Conservation (phyloP, 352 stramenopile genomes). For the Achlya hypogyna region DNA sequence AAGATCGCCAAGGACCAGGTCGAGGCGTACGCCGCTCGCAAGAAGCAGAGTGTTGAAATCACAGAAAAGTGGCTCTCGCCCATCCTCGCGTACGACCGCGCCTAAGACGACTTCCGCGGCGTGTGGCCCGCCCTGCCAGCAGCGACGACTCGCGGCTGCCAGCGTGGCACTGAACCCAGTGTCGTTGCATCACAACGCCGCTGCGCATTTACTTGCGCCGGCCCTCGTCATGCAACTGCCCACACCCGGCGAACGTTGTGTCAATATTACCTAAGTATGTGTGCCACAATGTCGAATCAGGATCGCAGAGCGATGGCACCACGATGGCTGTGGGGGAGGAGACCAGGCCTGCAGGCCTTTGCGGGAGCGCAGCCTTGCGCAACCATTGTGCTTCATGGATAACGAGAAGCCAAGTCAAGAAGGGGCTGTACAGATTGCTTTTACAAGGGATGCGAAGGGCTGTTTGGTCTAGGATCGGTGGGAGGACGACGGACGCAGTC, state of each 20-base stretch:
- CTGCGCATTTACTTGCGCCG: background rate
- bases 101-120: background rate
- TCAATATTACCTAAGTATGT: no score
- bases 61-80: constrained; percentile 93
- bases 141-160: background rate
- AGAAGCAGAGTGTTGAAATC: constrained; percentile 81
- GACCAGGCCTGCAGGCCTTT: no score
- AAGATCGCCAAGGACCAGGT: constrained; percentile 97
- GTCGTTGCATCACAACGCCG: background rate
- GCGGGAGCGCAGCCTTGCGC: no score
- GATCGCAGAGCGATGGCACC: no score
- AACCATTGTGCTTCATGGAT: no score
- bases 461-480: background rate
- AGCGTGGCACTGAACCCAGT: background rate
- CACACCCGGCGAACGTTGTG: background rate
- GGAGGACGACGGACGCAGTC: background rate
- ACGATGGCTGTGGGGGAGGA: no score
- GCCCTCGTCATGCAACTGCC: background rate
- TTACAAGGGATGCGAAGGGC: no score
- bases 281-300: no score
- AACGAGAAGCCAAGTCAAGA: no score
- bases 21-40: constrained; percentile 88
- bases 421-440: no score
- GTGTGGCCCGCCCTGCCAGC: constrained; percentile 1
- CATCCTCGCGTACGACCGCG: constrained; percentile 93